A percentile compares a stretch with the other conserved stretches of the same genome.
Evolutionary conservation across 805 yeast species (phyloP).

Genomic region (Metschnikowia gelsemii): DNA sequence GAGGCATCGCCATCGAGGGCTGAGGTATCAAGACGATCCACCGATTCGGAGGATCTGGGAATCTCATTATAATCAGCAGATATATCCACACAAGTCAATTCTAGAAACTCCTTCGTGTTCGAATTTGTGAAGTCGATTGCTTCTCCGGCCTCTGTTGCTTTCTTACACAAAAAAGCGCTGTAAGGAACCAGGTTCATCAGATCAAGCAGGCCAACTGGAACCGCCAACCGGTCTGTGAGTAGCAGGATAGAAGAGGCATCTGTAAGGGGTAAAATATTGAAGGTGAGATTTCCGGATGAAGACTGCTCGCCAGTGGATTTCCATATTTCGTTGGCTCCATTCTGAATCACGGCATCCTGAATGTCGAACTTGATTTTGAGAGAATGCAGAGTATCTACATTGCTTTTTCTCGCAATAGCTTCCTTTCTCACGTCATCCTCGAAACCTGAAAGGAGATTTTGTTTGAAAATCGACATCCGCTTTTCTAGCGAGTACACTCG

Average conservation of each 20-base stretch:
- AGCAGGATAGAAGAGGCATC: constrained; percentile 16
- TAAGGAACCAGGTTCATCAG: constrained; percentile 4
- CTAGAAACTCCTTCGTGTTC: constrained; percentile 34
- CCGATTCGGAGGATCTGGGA: constrained; percentile 50
- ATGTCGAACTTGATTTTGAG: constrained; percentile 14
- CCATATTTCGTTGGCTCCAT: constrained; percentile 13
- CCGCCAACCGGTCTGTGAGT: constrained; percentile 7
- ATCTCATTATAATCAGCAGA: constrained; percentile 23
- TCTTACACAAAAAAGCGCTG: constrained; percentile 18
- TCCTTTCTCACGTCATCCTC: constrained; percentile 42
- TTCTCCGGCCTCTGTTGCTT: constrained; percentile 6
- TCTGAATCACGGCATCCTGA: constrained; percentile 12
- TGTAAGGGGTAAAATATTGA: constrained; percentile 14
- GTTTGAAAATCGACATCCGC: constrained; percentile 60
- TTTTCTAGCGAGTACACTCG: constrained; percentile 53
- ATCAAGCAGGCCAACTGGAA: constrained; percentile 2
- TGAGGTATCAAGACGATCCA: constrained; percentile 48
- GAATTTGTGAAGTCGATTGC: constrained; percentile 39
- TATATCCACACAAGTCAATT: constrained; percentile 17
- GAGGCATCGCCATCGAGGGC: constrained; percentile 48
- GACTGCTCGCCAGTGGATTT: constrained; percentile 5
- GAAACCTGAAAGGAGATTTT: constrained; percentile 52
- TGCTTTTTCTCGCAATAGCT: constrained; percentile 6
- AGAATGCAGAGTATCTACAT: neutral
- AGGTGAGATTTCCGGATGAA: neutral